Evolutionary conservation across 108 stramenopile genomes (phyloP), one percentile per base, ranked within the genome.

Genomic region (Cyclotella atomus): DNA sequence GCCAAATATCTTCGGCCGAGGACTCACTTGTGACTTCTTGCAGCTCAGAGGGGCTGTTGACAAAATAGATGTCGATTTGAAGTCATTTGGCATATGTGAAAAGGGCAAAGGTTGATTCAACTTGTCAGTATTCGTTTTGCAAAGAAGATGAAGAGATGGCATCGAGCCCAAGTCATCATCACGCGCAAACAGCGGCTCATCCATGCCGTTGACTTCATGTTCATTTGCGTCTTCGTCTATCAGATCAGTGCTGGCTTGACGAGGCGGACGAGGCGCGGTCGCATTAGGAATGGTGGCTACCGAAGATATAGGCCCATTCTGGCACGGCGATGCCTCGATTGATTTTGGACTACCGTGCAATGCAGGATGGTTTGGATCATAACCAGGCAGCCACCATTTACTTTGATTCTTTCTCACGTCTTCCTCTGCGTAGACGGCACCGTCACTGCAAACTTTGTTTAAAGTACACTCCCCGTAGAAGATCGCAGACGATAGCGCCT

Each of bases 371-470:
- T 72, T 45, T 1, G 77, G 77, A 50, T 79, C 71, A 15, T 68
- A 20, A 9, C 77, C 77, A 9, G 41, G 57, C 0, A 79, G 65
- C 77, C 77, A 79, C 77, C 77, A 79, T 44, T 67, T 70, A 47
- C 77, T 79, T n/a, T 72, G 77, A 3, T 44, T n/a, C 10, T 29
- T 43, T 52, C 64, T 28, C 10, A 49, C 77, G 63, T 60, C 45
- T 41, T 79, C 66, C 55, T 71, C 71, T 2, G 77, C 77, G 19
- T 47, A 41, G 6, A 70, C 43, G 27, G 77, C 71, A 20, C 56
- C 65, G 0, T n/a, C 34, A 15, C 46, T 34, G 27, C 61, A 62
- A 53, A 79, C 71, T 20, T 56, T 65, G 0, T 54, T 47, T 24
- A 67, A 33, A 17, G 65, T 43, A 38, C 77, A 79, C 30, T 79